phyloP scores from a whole-genome alignment of 139 green algal genomes.

The Chlorella sp. region DNA sequence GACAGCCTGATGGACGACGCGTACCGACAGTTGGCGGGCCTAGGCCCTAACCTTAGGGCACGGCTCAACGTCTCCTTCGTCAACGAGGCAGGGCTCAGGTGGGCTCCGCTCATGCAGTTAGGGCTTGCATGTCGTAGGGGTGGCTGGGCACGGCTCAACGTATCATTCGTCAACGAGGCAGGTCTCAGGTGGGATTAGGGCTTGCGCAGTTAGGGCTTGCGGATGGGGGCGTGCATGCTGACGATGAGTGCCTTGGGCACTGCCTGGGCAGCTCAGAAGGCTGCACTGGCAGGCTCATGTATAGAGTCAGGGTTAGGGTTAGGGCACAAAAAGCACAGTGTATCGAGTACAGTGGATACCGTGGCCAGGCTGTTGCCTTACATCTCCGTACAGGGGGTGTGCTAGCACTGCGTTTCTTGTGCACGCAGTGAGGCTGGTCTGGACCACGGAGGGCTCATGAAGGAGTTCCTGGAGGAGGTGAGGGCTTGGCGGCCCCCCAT shows the following conservation, averaged over 20 bases:
- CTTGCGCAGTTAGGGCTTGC: not conserved
- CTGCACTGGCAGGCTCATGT: too few relatives aligned
- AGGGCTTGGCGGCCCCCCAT: too few relatives aligned
- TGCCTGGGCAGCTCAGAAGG: not conserved
- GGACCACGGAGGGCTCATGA: constrained; percentile 78
- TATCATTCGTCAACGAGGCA: not conserved
- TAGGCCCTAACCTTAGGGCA: constrained; percentile 43
- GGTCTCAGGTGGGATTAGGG: not conserved
- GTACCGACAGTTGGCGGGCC: constrained; percentile 23
- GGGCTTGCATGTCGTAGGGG: too few relatives aligned
- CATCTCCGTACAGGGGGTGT: too few relatives aligned
- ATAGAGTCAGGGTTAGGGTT: too few relatives aligned
- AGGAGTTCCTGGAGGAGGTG: constrained; percentile 76
- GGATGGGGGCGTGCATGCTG: not conserved
- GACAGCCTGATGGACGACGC: constrained; percentile 49
- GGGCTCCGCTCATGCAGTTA: too few relatives aligned
- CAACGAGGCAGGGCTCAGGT: constrained; percentile 28
- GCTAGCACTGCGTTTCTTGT: too few relatives aligned
- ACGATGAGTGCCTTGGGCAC: not conserved
- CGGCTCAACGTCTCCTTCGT: constrained; percentile 68
- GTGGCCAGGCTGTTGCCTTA: not conserved
- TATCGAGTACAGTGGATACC: not conserved
- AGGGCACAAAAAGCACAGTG: not conserved
- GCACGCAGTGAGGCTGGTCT: constrained; percentile 62
- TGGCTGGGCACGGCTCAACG: not conserved